Evolutionary conservation across 805 yeast species (phyloP), one percentile per base, ranked within the genome.

Genomic region (Metschnikowia henanensis): DNA sequence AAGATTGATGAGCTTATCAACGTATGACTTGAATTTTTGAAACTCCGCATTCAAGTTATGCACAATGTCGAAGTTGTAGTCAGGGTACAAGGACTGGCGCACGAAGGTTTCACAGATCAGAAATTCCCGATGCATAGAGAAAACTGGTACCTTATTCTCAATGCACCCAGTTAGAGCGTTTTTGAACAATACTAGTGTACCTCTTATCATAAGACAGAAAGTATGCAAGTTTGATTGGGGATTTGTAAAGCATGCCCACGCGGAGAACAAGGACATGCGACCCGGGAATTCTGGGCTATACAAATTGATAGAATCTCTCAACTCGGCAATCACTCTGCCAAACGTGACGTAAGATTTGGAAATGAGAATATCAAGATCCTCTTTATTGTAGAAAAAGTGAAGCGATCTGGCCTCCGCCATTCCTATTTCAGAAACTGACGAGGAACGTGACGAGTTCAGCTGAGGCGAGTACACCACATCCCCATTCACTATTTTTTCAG

Each of bases 251-350:
- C 62, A 60, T 0, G 68, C 57, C 62, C 70, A 66, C 3, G 71
- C 61, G 5, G 70, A 58, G 39, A 64, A 61, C 21, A 70, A 55
- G 2, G 71, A 66, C 34, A 71, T 64, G 30, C 64, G 61, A 4
- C 70, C 62, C 3, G 74, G 66, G 39, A 57, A 64, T 36, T 70
- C 75, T 12, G 62, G 52, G 40, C 65, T 66, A 33, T 60, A 53
- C 17, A 50, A 45, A 15, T 55, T 54, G 22, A 71, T 52, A 1
- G 69, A 60, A 34, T 62, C 61, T 26, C 73, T 51, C 20, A 71
- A 53, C 31, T 62, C 61, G 19, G 57, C 58, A 18, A 71, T 67
- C 30, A 68, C 57, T n/a, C 51, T 47, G 3, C 73, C 73, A 49
- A 67, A 71, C 18, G 60, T 61, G 18, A 50, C 45, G 41, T 62